phyloP scores from a whole-genome alignment of 257 asterid species.

The Solanum chiquidenum region DNA sequence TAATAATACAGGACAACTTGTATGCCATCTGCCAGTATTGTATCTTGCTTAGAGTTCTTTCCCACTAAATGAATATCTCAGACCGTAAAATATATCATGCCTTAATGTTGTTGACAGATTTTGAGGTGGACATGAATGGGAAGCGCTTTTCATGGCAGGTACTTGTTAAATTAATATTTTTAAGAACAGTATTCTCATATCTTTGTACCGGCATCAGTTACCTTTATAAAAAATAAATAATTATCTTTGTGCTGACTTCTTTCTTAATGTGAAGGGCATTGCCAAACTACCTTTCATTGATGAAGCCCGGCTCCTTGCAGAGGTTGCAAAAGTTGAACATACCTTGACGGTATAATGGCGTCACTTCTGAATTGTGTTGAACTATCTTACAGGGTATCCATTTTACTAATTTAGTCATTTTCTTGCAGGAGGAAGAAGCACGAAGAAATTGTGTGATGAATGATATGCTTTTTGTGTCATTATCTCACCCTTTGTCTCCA shows the following conservation, averaged over 20 bases:
- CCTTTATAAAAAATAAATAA: neutral
- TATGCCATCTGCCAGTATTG: neutral
- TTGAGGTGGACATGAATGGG: constrained; percentile 95
- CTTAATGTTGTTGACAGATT: constrained; percentile 41
- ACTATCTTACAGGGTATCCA: neutral
- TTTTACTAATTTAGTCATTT: neutral
- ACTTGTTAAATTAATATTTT: neutral
- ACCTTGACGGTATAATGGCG: constrained; percentile 59
- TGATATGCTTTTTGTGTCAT: constrained; percentile 82
- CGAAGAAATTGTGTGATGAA: constrained; percentile 82
- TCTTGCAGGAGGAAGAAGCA: constrained; percentile 75
- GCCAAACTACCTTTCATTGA: constrained; percentile 96
- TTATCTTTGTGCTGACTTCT: neutral
- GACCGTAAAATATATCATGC: neutral
- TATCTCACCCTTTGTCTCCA: constrained; percentile 83
- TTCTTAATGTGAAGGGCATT: constrained; percentile 49
- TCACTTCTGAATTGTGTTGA: neutral
- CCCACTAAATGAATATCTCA: neutral
- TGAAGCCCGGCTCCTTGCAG: constrained; percentile 78
- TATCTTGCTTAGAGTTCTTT: neutral
- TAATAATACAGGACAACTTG: neutral
- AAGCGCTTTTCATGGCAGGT: constrained; percentile 95
- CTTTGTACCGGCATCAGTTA: neutral
- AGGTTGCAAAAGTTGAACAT: constrained; percentile 80
- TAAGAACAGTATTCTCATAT: neutral